A percentile compares a stretch with the other conserved stretches of the same genome.
phyloP scores from a whole-genome alignment of 257 asterid genomes.

The Capsicum rhomboideum region DNA sequence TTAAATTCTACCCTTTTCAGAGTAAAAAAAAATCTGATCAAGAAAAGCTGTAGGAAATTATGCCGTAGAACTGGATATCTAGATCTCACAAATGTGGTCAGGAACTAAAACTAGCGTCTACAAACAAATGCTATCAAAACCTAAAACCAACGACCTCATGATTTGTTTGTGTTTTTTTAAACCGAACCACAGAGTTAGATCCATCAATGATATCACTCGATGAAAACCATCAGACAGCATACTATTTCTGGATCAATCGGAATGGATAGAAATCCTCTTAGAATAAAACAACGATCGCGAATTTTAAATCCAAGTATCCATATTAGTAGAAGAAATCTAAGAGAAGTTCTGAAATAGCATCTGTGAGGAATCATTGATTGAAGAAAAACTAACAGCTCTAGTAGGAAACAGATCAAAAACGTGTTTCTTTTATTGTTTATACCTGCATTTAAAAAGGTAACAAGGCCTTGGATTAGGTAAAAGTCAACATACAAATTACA shows the following conservation, averaged over 20 bases:
- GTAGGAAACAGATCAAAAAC: neutral
- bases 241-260: neutral
- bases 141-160: neutral
- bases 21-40: neutral
- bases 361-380: neutral
- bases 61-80: neutral
- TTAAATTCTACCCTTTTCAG: constrained; percentile 8
- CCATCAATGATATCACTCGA: neutral
- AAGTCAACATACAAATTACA: neutral
- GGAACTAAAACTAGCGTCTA: neutral
- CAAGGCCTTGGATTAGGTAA: neutral
- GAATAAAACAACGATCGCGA: neutral
- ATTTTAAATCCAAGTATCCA: neutral
- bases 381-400: neutral
- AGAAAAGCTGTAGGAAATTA: neutral
- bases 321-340: neutral
- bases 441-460: neutral
- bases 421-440: neutral
- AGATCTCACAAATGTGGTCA: neutral
- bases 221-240: neutral
- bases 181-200: neutral
- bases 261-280: neutral
- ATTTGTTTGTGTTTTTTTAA: neutral
- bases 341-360: neutral
- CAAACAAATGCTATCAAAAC: neutral